Conservation (phyloP, 2,329 filamentous ascomycete genomes). For the Diaporthe humulicola region DNA sequence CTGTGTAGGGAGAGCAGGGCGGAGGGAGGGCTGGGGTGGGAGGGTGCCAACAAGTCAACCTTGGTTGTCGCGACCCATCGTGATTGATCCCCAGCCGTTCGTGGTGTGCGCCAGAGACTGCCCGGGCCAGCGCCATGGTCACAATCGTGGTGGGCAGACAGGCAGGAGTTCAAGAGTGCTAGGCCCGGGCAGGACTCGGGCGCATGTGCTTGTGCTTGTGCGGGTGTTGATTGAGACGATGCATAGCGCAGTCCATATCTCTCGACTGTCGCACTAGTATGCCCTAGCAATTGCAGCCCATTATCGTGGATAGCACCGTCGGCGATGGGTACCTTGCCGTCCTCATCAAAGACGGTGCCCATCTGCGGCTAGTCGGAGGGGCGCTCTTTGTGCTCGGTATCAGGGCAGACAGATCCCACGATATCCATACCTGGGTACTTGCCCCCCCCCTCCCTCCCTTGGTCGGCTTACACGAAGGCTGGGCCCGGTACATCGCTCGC, state of each 20-base stretch:
- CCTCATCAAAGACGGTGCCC: conserved; percentile 18
- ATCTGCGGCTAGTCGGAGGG: not conserved
- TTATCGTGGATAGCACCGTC: conserved; percentile 1
- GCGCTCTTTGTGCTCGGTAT: not conserved
- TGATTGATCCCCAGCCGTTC: conserved; percentile 8
- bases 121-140: not conserved
- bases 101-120: not conserved
- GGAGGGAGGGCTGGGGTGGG: not conserved
- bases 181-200: not conserved
- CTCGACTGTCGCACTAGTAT: conserved; percentile 30
- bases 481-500: conserved; percentile 11
- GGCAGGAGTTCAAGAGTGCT: not conserved
- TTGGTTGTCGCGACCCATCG: conserved; percentile 10
- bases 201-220: not conserved
- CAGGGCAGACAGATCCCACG: conserved; percentile 8
- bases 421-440: conserved; percentile 3
- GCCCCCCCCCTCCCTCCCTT: not conserved
- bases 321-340: conserved; percentile 21
- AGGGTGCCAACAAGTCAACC: conserved; percentile 4
- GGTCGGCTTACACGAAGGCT: conserved; percentile 14
- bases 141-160: not conserved
- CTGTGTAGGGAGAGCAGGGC: conserved; percentile 6
- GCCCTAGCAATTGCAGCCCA: conserved; percentile 10
- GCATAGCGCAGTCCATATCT: conserved; percentile 19
- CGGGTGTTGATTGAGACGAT: not conserved